Base-by-base conservation (phyloP, 306 rosid genomes). In the Gillenia trifoliata region DNA sequence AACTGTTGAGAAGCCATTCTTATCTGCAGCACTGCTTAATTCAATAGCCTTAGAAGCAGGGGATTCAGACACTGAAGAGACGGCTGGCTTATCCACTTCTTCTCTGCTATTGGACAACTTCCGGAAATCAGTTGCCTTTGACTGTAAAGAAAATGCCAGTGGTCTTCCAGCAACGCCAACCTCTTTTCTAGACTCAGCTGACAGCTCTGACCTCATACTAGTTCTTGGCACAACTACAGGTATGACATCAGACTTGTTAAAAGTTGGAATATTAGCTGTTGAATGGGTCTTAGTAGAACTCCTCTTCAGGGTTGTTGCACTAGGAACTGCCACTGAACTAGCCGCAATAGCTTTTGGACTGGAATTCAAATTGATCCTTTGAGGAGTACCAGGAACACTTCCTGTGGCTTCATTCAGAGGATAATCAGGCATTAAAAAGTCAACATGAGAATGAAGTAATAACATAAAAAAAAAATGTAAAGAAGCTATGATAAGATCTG, bases 201-300 rank as follows among this genome's bases (percentile, higher is more conserved):
- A 84, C 70, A 84, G 79, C 78, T 94, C 97, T 34, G 91, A 66
- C 74, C 90, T 87, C 43, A 71, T 65, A 82, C 83, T 91, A 49
- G 90, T 85, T 89, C 99, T 89, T 55, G 98, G 98, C 59, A 94
- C 99, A 78, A 90, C 90, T 68, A 92, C 89, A n/a, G 99, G 98
- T 75, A 90, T 52, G 72, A 87, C 86, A 63, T 94, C 99, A 64
- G 93, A 71, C 84, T 86, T 94, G 72, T 83, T 92, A 72, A 88
- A 73, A 64, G 74, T 74, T 47, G 91, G 81, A 77, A 72, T 82
- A 79, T 26, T 87, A 66, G 89, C 72, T 33, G 87, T 77, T 52
- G 95, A 79, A 74, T 86, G 87, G 74, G 84, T 79, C 85, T 80
- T 94, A 66, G 79, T 71, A 66, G 93, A 82, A 72, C 83, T 89